Evolutionary conservation across 2,329 filamentous ascomycete species (phyloP).

Genomic region (Fusarium metavorans): DNA sequence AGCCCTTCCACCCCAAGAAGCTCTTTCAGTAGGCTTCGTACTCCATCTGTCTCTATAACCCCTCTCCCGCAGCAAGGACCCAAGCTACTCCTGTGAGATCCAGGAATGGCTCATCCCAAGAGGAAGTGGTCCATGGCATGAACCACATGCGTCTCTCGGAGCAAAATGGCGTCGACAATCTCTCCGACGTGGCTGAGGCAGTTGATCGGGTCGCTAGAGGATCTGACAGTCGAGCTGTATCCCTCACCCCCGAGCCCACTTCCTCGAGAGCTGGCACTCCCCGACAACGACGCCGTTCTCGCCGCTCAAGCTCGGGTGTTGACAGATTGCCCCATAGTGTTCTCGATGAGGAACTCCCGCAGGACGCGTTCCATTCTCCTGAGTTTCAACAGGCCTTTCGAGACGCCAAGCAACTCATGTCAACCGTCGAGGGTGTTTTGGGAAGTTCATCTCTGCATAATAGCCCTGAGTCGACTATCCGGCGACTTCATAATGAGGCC

Average conservation of each 20-base stretch:
- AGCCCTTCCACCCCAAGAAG: neutral
- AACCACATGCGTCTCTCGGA: slow-evolving; percentile 19
- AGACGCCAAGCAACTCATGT: slow-evolving; percentile 50
- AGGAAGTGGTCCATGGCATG: slow-evolving; percentile 1
- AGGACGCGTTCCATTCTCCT: slow-evolving; percentile 52
- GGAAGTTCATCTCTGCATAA: slow-evolving; percentile 49
- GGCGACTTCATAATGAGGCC: slow-evolving; percentile 49
- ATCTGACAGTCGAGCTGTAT: slow-evolving; percentile 8
- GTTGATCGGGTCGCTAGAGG: slow-evolving; percentile 15
- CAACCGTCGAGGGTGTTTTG: slow-evolving; percentile 48
- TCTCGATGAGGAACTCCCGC: slow-evolving; percentile 48
- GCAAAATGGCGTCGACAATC: neutral
- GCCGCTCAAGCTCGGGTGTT: slow-evolving; percentile 21
- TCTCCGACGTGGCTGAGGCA: slow-evolving; percentile 9
- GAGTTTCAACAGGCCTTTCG: slow-evolving; percentile 50
- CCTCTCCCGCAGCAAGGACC: neutral
- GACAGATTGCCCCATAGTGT: slow-evolving; percentile 36
- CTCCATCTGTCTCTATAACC: slow-evolving; percentile 29
- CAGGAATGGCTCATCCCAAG: neutral
- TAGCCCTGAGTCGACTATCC: slow-evolving; percentile 55
- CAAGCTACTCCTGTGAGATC: neutral
- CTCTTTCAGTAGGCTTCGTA: slow-evolving; percentile 7
- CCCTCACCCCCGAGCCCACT: slow-evolving; percentile 22
- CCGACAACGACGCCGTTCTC: slow-evolving; percentile 2
- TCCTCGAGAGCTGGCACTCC: slow-evolving; percentile 4